Base-by-base conservation (phyloP, 768 basidiomycete species). In the Megacollybia marginata region DNA sequence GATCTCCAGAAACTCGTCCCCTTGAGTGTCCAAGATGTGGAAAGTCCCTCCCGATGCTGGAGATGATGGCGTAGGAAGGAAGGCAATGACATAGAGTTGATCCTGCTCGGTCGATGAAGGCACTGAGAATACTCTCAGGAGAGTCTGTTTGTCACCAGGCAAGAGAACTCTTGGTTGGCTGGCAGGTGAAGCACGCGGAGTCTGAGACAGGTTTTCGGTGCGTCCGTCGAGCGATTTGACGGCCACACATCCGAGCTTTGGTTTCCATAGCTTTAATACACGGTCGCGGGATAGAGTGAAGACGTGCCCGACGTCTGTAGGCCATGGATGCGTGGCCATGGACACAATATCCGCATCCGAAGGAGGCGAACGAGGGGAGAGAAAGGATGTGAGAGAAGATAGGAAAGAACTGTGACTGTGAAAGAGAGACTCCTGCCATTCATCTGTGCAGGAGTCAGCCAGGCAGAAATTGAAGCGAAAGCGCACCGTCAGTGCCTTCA, bases 271-370 rank as follows among this genome's bases (percentile, higher is more conserved):
- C 35, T 92, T 78, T 38, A 98, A 71, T 33, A 83, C 85, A 48
- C 87, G 78, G 69, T 96, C 92, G 48, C 92, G 76, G 9, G 93
- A 92, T 38, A 98, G 74, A 1, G 92, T 85, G 80, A 90, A 95
- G 18, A 85, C 69, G 57, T 88, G 74, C 33, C 74, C 77, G 50
- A 87, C 72, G 60, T 88, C 86, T 12, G 84, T 85, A 15, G 87
- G 87, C 67, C 82, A 85, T 38, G 85, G 79, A 62, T 83, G 76
- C 42, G 81, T 82, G 6, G 88, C 78, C 36, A 90, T 70, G 42
- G 87, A 80, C 44, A 92, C 70, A 45, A 88, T 81, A 52, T 85
- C 80, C 16, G 79, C 69, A 6, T 75, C 73, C 46, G 72, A 67
- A 32, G 75, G 62, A 32, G 70, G 60, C 33, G 71, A 59, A 20